phyloP scores from a whole-genome alignment of 1,284 basidiomycete genomes.

The Chondrostereum purpureum region DNA sequence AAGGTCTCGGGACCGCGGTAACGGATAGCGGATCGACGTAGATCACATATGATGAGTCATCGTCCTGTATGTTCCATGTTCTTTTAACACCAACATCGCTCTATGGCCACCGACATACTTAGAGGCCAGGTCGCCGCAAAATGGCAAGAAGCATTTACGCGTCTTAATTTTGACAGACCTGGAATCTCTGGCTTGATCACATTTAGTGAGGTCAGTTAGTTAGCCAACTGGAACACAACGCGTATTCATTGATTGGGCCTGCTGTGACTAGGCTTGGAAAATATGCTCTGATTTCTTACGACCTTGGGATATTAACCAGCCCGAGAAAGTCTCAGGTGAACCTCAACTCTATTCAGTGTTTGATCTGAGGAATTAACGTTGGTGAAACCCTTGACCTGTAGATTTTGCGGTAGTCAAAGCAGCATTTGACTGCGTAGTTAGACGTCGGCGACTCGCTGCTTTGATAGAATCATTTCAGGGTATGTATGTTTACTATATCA shows the following conservation, averaged over 20 bases:
- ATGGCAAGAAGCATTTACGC: constrained; percentile 64
- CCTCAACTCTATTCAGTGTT: not conserved
- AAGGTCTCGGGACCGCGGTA: too few species aligned
- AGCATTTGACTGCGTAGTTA: constrained; percentile 51
- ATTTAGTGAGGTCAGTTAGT: constrained; percentile 51
- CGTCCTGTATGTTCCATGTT: constrained; percentile 8
- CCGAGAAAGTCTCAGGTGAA: constrained; percentile 7
- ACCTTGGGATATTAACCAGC: constrained; percentile 42
- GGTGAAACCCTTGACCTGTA: constrained; percentile 19
- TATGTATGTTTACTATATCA: constrained; percentile 23
- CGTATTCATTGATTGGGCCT: constrained; percentile 1
- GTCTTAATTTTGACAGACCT: constrained; percentile 54
- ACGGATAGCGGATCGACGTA: not conserved
- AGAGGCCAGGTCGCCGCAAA: constrained; percentile 58
- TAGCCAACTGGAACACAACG: not conserved
- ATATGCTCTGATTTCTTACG: constrained; percentile 49
- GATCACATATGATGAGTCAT: too few species aligned
- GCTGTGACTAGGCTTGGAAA: constrained; percentile 51
- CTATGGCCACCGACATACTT: constrained; percentile 50
- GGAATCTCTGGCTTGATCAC: constrained; percentile 61
- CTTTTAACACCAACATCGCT: not conserved
- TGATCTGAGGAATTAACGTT: not conserved
- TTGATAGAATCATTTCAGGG: constrained; percentile 65
- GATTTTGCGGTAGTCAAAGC: constrained; percentile 42
- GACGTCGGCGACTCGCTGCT: constrained; percentile 49